Base-by-base conservation (phyloP, 2,329 filamentous ascomycete genomes). In the Hypoxylon sp. region DNA sequence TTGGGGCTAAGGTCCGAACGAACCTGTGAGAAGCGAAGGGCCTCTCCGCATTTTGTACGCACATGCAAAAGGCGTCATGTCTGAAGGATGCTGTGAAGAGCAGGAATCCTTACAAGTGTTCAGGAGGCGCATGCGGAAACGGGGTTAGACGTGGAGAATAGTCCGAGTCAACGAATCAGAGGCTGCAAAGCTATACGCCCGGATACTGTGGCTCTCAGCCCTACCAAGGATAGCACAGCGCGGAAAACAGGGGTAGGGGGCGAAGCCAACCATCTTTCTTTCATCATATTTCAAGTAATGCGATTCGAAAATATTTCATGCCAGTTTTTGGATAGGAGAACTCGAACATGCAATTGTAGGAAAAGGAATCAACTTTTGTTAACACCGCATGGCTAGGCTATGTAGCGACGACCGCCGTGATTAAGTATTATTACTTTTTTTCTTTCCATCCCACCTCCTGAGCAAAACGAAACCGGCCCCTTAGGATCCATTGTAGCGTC, bases 141-240 rank as follows among this genome's bases (percentile, higher is more conserved):
- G 31, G 48, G 43, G 15, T 52, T 25, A 17, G 23, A 25, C 17
- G 48, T 53, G 43, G 60, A 34, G 51, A 43, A 9, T 44, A 62
- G 58, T 62, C 61, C 59, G 57, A 62, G 8, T 29, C n/a, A 30
- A 31, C 61, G 29, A 61, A 61, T 63, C 31, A 55, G 9, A 30
- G 25, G 17, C 9, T 9, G 2, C 27, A 38, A 23, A n/a, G n/a
- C n/a, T n/a, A n/a, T n/a, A n/a, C n/a, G n/a, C n/a, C n/a, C n/a
- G n/a, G n/a, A n/a, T n/a, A n/a, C n/a, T n/a, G n/a, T n/a, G n/a
- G n/a, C n/a, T 5, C 26, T 16, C 17, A 53, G 44, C 38, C 41
- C 48, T 58, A 49, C 42, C 26, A 43, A n/a, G n/a, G n/a, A n/a
- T n/a, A n/a, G n/a, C n/a, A n/a, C n/a, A n/a, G n/a, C n/a, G n/a